These are phyloP conservation scores for Cubamyces sp. DNA, from an alignment of 768 basidiomycete species.

Conservation along the genomic window DNA sequence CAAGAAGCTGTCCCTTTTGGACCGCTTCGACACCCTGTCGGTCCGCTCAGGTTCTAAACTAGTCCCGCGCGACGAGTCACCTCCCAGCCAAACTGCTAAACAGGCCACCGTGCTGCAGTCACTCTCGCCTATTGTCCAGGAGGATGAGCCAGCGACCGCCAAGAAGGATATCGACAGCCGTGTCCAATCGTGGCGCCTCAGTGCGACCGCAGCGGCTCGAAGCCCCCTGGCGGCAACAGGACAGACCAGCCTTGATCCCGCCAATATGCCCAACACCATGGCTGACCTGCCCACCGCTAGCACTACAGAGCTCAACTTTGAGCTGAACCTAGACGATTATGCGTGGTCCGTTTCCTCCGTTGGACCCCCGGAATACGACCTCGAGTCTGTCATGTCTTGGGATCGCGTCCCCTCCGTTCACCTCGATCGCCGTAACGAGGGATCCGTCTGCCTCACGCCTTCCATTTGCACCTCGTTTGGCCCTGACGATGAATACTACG, in stretches of 20 bases:
- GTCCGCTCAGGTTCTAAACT: slow-evolving; percentile 36
- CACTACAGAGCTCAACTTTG: slow-evolving; percentile 34
- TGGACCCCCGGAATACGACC: slow-evolving; percentile 55
- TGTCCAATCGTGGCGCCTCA: slow-evolving; percentile 70
- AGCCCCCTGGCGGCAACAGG: slow-evolving; percentile 51
- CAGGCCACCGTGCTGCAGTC: slow-evolving; percentile 31
- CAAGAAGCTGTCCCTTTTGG: slow-evolving; percentile 70
- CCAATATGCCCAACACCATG: slow-evolving; percentile 53
- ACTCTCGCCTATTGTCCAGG: slow-evolving; percentile 66
- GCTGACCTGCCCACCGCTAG: slow-evolving; percentile 34
- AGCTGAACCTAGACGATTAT: slow-evolving; percentile 66
- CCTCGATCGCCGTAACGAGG: slow-evolving; percentile 53
- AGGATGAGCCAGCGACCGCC: slow-evolving; percentile 58
- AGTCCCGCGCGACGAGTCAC: slow-evolving; percentile 32
- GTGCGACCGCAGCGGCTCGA: slow-evolving; percentile 46
- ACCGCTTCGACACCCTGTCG: slow-evolving; percentile 56
- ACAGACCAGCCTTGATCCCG: slow-evolving; percentile 54
- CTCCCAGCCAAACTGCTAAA: slow-evolving; percentile 34
- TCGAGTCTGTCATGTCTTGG: slow-evolving; percentile 43
- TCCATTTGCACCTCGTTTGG: slow-evolving; percentile 60
- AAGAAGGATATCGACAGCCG: slow-evolving; percentile 52
- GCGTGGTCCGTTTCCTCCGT: slow-evolving; percentile 70
- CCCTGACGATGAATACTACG: slow-evolving; percentile 50
- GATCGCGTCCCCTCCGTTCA: slow-evolving; percentile 56
- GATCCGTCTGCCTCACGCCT: slow-evolving; percentile 61